phyloP scores from a whole-genome alignment of 768 basidiomycete genomes.

The Ramaria rubella region DNA sequence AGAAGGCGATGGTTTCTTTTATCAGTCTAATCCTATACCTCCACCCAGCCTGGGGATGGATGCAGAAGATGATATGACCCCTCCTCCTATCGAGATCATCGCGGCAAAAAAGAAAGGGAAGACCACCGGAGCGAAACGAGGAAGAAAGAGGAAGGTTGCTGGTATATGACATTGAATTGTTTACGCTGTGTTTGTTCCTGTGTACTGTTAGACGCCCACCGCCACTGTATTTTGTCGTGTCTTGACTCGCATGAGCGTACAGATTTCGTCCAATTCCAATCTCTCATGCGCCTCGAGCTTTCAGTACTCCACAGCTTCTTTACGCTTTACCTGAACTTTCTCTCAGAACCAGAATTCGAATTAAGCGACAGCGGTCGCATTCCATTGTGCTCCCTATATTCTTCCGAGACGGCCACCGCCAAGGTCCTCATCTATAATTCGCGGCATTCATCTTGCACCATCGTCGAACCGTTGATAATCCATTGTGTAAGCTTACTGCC shows the following conservation, averaged over 20 bases:
- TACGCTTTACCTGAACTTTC: neutral
- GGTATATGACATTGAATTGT: neutral
- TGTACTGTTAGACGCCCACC: constrained; percentile 3
- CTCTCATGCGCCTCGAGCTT: constrained; percentile 3
- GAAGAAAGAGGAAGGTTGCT: constrained; percentile 24
- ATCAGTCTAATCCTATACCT: constrained; percentile 37
- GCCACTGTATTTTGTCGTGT: neutral
- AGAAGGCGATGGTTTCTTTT: constrained; percentile 83
- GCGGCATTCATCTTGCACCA: neutral
- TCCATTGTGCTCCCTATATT: neutral
- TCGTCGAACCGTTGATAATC: neutral
- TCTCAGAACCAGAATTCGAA: neutral
- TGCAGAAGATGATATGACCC: constrained; percentile 27
- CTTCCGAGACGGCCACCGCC: neutral
- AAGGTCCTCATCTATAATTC: neutral
- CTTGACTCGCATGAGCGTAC: constrained; percentile 5
- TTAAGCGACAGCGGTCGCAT: neutral
- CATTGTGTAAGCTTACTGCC: neutral
- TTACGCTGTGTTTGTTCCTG: neutral
- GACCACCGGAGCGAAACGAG: constrained; percentile 22
- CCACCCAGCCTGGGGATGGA: constrained; percentile 21
- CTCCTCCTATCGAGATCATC: constrained; percentile 18
- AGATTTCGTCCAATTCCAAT: neutral
- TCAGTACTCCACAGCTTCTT: neutral
- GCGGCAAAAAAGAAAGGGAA: constrained; percentile 31